phyloP scores from a whole-genome alignment of 495 filamentous ascomycete genomes.

The Annulohypoxylon maeteangense region DNA sequence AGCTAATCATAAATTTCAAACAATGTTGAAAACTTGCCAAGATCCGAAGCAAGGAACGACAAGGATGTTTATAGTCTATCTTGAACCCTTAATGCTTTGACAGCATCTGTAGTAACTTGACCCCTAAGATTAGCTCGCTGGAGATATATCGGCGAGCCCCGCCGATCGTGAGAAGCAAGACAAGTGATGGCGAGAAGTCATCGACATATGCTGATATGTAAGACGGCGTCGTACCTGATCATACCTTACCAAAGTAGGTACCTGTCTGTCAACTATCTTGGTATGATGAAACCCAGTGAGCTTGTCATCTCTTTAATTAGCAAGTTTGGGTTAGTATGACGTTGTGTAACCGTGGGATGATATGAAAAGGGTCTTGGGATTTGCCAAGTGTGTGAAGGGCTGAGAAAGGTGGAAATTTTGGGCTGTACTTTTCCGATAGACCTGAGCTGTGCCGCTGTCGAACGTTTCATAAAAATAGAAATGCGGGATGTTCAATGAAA shows the following conservation, averaged over 20 bases:
- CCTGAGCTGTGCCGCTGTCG: not conserved
- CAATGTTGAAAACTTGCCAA: not conserved
- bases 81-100: not conserved
- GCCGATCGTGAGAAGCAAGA: not conserved
- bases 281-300: slow-evolving; percentile 14
- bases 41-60: not conserved
- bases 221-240: not conserved
- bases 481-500: not conserved
- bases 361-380: slow-evolving; percentile 23
- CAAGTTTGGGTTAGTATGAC: slow-evolving; percentile 20
- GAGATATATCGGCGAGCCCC: not conserved
- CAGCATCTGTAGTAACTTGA: not conserved
- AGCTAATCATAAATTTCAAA: not conserved
- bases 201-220: not conserved
- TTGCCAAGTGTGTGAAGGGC: slow-evolving; percentile 31
- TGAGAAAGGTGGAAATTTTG: slow-evolving; percentile 20
- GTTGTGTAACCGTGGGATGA: slow-evolving; percentile 19
- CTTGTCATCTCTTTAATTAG: not conserved
- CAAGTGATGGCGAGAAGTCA: not conserved
- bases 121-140: not conserved
- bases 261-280: slow-evolving; percentile 7
- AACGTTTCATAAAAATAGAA: not conserved
- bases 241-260: not conserved
- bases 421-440: not conserved
- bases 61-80: not conserved